Evolutionary conservation across 2,329 filamentous ascomycete genomes (phyloP).

Genomic region (Westerdykella sp.): DNA sequence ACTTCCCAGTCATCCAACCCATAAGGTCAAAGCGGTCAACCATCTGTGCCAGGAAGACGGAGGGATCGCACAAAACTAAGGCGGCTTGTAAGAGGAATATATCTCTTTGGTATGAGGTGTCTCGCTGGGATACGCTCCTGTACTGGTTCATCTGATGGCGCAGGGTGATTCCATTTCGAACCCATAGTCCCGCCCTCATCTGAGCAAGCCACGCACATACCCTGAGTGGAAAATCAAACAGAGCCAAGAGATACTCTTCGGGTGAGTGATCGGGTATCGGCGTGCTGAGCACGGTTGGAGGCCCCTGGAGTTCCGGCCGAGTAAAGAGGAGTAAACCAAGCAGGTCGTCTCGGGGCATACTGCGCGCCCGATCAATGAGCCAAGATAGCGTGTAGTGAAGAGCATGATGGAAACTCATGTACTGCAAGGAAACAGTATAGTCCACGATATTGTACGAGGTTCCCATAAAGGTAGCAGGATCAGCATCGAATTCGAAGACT

Average conservation of each 20-base stretch:
- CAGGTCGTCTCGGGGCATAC: conserved; percentile 62
- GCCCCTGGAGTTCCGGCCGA: conserved; percentile 60
- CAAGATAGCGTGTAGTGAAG: conserved; percentile 95
- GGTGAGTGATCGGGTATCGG: conserved; percentile 53
- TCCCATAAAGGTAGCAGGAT: conserved; percentile 22
- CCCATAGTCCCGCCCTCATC: conserved; percentile 98
- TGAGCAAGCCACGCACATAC: conserved; percentile 96
- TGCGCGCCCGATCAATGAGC: conserved; percentile 83
- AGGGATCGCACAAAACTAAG: conserved; percentile 76
- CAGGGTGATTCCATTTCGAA: conserved; percentile 91
- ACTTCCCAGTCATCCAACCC: conserved; percentile 79
- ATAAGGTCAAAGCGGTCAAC: conserved; percentile 87
- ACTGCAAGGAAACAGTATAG: conserved; percentile 80
- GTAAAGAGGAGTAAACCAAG: conserved; percentile 65
- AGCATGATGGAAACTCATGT: conserved; percentile 95
- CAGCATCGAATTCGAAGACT: conserved; percentile 71
- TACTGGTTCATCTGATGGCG: conserved; percentile 94
- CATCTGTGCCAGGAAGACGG: conserved; percentile 77
- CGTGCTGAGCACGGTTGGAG: conserved; percentile 55
- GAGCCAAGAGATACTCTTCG: conserved; percentile 76
- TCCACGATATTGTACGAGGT: conserved; percentile 60
- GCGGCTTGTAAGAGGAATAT: conserved; percentile 91
- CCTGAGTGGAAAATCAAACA: conserved; percentile 87
- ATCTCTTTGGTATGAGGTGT: conserved; percentile 90
- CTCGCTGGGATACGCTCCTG: conserved; percentile 77